Percentiles rank a stretch among this genome's conserved stretches.
These are phyloP conservation scores for Decorospora gaudefroyi DNA, from an alignment of 2,329 filamentous ascomycete species.

Conservation along the genomic window DNA sequence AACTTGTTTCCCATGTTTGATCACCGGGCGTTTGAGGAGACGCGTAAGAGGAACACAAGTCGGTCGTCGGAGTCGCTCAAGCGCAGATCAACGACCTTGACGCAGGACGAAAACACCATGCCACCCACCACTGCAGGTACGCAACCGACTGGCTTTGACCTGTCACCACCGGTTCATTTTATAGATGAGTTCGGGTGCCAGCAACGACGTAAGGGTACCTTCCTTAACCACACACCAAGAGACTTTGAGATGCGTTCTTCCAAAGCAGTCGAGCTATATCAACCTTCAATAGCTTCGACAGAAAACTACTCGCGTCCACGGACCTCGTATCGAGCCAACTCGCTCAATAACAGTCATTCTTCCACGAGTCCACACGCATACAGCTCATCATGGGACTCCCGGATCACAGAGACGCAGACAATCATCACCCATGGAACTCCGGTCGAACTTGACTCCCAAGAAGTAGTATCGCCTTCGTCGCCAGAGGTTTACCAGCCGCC, in stretches of 20 bases:
- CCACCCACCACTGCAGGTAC: conserved; percentile 20
- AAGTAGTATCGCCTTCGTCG: conserved; percentile 12
- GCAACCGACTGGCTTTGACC: conserved; percentile 11
- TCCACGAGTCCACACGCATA: conserved; percentile 8
- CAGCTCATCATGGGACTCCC: conserved; percentile 20
- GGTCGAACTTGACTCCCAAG: conserved; percentile 26
- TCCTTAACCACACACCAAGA: conserved; percentile 44
- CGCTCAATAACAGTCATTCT: conserved; percentile 6
- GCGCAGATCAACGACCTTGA: conserved; percentile 25
- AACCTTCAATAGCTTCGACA: conserved; percentile 19
- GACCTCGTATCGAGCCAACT: conserved; percentile 19
- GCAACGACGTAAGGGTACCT: conserved; percentile 37
- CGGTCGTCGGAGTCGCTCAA: conserved; percentile 26
- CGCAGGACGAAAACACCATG: conserved; percentile 25
- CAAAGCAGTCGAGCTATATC: conserved; percentile 23
- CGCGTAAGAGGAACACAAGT: conserved; percentile 23
- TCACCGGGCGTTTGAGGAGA: conserved; percentile 28
- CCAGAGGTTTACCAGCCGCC: conserved; percentile 17
- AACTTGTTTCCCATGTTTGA: conserved; percentile 42
- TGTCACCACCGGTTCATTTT: conserved; percentile 22
- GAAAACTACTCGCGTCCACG: conserved; percentile 31
- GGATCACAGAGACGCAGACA: conserved; percentile 9
- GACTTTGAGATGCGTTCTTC: conserved; percentile 32
- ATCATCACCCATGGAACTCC: conserved; percentile 18
- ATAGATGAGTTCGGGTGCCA: conserved; percentile 29